Conservation (phyloP, 2,329 filamentous ascomycete genomes). For the Cladosporium sp. region DNA sequence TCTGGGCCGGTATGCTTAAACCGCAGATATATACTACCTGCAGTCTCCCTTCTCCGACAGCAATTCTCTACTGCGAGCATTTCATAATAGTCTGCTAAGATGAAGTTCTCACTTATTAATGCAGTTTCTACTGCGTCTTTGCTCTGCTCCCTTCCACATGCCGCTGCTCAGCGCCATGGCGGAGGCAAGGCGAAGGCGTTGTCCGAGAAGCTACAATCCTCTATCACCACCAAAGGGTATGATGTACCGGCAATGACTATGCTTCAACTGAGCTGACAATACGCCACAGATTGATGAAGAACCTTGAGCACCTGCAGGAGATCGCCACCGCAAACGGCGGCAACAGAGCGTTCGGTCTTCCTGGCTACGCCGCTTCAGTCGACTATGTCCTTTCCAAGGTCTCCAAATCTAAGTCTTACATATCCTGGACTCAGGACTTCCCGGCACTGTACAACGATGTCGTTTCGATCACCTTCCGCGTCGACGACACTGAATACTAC, state of each 20-base stretch:
- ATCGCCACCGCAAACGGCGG: slow-evolving; percentile 60
- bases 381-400: slow-evolving; percentile 59
- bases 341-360: slow-evolving; percentile 62
- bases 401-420: slow-evolving; percentile 40
- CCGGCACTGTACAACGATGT: slow-evolving; percentile 26
- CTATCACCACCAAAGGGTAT: slow-evolving; percentile 23
- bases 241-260: not conserved
- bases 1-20: not conserved
- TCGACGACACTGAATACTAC: slow-evolving; percentile 60
- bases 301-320: slow-evolving; percentile 57
- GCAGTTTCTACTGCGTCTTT: slow-evolving; percentile 17
- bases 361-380: slow-evolving; percentile 60
- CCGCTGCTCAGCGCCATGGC: slow-evolving; percentile 2
- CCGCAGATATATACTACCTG: slow-evolving; percentile 2
- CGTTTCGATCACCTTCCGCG: slow-evolving; percentile 46
- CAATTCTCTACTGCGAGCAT: not conserved
- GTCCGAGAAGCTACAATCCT: slow-evolving; percentile 23
- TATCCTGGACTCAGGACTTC: slow-evolving; percentile 25
- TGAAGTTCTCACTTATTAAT: slow-evolving; percentile 8
- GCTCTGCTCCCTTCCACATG: slow-evolving; percentile 14
- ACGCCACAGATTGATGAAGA: slow-evolving; percentile 51
- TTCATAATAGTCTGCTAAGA: not conserved
- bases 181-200: slow-evolving; percentile 14
- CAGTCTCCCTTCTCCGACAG: not conserved
- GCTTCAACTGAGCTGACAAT: not conserved